Evolutionary conservation across 805 yeast species (phyloP).

Genomic region (Gaillardinia entomophila): DNA sequence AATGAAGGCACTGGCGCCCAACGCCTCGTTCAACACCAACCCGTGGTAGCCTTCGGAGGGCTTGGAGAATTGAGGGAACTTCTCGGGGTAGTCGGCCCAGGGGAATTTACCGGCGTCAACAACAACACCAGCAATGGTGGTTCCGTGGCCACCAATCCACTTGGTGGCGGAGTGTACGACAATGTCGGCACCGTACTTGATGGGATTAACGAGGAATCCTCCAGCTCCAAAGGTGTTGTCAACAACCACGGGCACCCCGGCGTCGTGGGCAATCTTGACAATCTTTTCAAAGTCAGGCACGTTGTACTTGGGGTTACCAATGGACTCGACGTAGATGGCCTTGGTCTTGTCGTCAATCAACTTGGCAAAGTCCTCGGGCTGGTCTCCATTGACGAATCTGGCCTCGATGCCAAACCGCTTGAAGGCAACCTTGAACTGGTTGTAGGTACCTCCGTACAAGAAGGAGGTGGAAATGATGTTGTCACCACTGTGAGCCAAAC

Average conservation of each 20-base stretch:
- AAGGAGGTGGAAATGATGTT: constrained; percentile 82
- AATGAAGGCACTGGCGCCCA: constrained; percentile 75
- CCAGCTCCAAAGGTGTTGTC: constrained; percentile 98
- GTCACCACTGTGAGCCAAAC: constrained; percentile 83
- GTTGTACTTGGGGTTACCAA: constrained; percentile 90
- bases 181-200: constrained; percentile 87
- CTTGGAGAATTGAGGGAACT: constrained; percentile 84
- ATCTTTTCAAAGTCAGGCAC: constrained; percentile 86
- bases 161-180: constrained; percentile 93
- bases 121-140: constrained; percentile 86
- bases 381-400: constrained; percentile 80
- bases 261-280: constrained; percentile 70
- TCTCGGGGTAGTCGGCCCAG: constrained; percentile 78
- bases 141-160: constrained; percentile 98
- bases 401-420: constrained; percentile 83
- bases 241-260: constrained; percentile 86
- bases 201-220: constrained; percentile 79
- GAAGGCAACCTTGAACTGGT: constrained; percentile 90
- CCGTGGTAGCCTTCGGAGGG: constrained; percentile 97
- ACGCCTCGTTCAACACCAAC: constrained; percentile 69
- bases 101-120: constrained; percentile 92
- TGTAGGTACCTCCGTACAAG: constrained; percentile 94
- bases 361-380: constrained; percentile 64
- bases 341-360: constrained; percentile 79
- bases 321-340: constrained; percentile 83